A percentile compares a stretch with the other conserved stretches of the same genome.
phyloP scores from a whole-genome alignment of 805 yeast species.

The Saccharomycopsis sp. region DNA sequence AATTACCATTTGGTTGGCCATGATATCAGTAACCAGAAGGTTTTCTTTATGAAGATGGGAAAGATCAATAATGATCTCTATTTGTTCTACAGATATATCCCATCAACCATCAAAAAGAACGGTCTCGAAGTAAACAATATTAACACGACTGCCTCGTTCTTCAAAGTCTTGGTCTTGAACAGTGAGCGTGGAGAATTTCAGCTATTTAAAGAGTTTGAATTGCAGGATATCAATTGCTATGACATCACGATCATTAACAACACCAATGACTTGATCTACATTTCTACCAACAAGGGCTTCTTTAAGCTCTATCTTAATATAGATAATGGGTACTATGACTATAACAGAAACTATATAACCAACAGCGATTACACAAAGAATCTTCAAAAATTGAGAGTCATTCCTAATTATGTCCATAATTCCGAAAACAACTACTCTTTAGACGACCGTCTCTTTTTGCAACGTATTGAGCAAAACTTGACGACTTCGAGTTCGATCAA shows the following conservation, averaged over 20 bases:
- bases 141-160: slow-evolving; percentile 7
- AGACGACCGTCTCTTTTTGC: slow-evolving; percentile 20
- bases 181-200: slow-evolving; percentile 11
- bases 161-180: slow-evolving; percentile 16
- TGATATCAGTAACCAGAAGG: slow-evolving; percentile 20
- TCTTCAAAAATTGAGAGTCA: slow-evolving; percentile 8
- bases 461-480: slow-evolving; percentile 16
- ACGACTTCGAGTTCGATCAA: slow-evolving; percentile 15
- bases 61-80: slow-evolving; percentile 14
- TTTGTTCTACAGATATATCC: slow-evolving; percentile 16
- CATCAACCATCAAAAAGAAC: slow-evolving; percentile 17
- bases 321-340: background rate
- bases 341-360: background rate
- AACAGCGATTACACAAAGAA: background rate
- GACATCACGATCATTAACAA: slow-evolving; percentile 15
- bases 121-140: slow-evolving; percentile 17
- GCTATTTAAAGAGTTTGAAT: slow-evolving; percentile 11
- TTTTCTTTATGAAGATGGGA: slow-evolving; percentile 18
- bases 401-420: slow-evolving; percentile 17
- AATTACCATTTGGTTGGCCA: slow-evolving; percentile 21
- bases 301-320: slow-evolving; percentile 9
- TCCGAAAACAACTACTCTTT: slow-evolving; percentile 13
- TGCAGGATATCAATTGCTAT: slow-evolving; percentile 17
- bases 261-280: slow-evolving; percentile 16
- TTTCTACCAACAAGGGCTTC: slow-evolving; percentile 17